Percentiles rank a stretch among this genome's conserved stretches.
These are phyloP conservation scores for Limonium bicolor DNA, from an alignment of 148 eudicot genomes.

Conservation along the genomic window DNA sequence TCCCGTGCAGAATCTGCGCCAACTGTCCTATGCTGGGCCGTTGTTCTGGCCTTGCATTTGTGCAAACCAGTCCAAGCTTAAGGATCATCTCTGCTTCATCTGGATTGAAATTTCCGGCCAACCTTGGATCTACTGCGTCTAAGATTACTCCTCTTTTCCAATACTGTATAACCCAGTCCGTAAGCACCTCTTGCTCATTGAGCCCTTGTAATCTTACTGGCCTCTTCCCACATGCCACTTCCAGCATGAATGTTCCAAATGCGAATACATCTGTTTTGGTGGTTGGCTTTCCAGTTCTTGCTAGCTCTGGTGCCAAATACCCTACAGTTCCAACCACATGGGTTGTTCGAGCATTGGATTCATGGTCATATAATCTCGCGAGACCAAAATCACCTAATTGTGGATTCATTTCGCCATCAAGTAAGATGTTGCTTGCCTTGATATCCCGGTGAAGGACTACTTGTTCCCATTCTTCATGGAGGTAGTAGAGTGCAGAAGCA, in stretches of 20 bases:
- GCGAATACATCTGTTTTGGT: neutral
- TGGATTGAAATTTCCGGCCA: conserved; percentile 7
- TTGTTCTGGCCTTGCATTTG: conserved; percentile 10
- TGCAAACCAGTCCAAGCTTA: conserved; percentile 18
- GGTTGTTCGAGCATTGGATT: neutral
- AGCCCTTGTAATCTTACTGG: too few relatives aligned
- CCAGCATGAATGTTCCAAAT: neutral
- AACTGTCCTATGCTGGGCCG: conserved; percentile 24
- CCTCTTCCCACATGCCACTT: conserved; percentile 2
- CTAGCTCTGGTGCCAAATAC: neutral
- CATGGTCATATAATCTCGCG: neutral
- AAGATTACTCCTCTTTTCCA: conserved; percentile 16
- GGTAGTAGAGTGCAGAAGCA: conserved; percentile 1
- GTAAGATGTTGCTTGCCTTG: neutral
- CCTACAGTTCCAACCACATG: neutral
- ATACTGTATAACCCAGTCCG: conserved; percentile 1
- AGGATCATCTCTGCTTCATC: conserved; percentile 16
- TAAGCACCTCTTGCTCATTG: neutral
- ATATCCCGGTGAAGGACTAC: neutral
- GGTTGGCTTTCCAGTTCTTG: neutral
- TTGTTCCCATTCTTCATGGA: neutral
- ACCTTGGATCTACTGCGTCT: conserved; percentile 12
- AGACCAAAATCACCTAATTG: neutral
- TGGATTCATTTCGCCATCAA: neutral
- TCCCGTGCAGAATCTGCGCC: conserved; percentile 17